Base-by-base conservation (phyloP, 169 alveolate genomes). In the Babesia caballi region DNA sequence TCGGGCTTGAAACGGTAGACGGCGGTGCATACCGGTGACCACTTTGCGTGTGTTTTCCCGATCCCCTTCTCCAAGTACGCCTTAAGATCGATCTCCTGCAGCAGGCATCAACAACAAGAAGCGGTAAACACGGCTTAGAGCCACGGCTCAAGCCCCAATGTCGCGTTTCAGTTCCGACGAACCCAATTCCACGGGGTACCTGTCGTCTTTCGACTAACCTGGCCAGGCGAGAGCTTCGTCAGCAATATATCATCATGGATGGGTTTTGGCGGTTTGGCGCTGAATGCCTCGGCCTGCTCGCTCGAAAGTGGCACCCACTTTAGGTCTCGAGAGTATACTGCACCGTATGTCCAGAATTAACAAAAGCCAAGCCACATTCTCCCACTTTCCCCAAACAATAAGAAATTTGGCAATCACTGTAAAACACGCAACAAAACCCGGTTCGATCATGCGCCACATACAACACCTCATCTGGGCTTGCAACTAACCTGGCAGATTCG, bases 21-120 rank as follows among this genome's bases (percentile, higher is more conserved):
- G 35, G 99, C 99, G 46, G 99, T 96, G 56, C 97, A 92, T 25
- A 97, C 99, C 11, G 99, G 99, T 53, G 99, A 95, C 99, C 99
- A 98, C 91, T 98, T 98, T 15, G 99, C 98, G 90, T 98, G 99
- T 9, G 95, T 92, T 77, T 93, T 93, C 25, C 99, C 99, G 50
- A 95, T 92, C 14, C 99, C 99, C 91, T 98, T 98, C 69, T 94
- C 98, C 77, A 97, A 91, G 53, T 92, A 91, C 38, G 95, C 92
- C 49, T 86, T 94, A 75, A 96, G 88, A 59, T 96, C 98, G 30
- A 97, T 93, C 88, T 96, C 99, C 92, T 78, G 30, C 33, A 38
- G 23, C 9, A n/a, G n/a, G n/a, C n/a, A n/a, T n/a, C n/a, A n/a
- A n/a, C n/a, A n/a, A n/a, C n/a, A n/a, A n/a, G n/a, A n/a, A n/a